Evolutionary conservation across 805 yeast genomes (phyloP), one percentile per base, ranked within the genome.

Genomic region (Kuraishia floccosa): DNA sequence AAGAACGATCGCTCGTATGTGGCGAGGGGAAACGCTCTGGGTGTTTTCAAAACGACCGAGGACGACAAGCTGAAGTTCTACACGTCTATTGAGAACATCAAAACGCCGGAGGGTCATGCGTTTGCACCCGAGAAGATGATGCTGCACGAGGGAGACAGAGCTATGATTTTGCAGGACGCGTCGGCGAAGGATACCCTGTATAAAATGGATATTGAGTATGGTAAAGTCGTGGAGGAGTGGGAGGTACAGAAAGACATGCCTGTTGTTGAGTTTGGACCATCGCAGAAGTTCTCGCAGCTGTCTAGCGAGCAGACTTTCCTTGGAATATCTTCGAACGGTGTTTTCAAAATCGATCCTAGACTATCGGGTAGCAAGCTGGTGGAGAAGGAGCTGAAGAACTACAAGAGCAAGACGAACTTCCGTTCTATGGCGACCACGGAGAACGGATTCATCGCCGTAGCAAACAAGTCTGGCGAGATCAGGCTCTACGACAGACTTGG

Each of bases 211-310:
- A 53, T 86, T 30, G 80, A 71, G 46, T 65, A 73, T 35, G 96
- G 95, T 10, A 62, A 76, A 45, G 66, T 86, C 32, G 79, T 86
- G n/a, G 95, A 86, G 48, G 91, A 83, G 47, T 86, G 94, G 91
- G 56, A 65, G 22, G 62, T 80, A 14, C 44, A 49, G 15, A 63
- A 60, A 17, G 66, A 67, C 31, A 39, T 63, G 6, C 61, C 73
- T 13, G 60, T 76, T 18, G 68, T 67, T 12, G 62, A 68, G 19
- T 76, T 74, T 49, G 80, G 78, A 2, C 87, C 94, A 4, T 62
- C 72, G n/a, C 53, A 65, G 30, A 85, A 84, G 52, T 79, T 76
- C 43, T 71, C 83, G 24, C 93, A 80, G 47, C 54, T 77, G 47
- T 72, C 86, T 1, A 66, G 59, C 4, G 95, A 86, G 42, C 77